phyloP scores from a whole-genome alignment of 345 rosid species.

The Citrus inodora region DNA sequence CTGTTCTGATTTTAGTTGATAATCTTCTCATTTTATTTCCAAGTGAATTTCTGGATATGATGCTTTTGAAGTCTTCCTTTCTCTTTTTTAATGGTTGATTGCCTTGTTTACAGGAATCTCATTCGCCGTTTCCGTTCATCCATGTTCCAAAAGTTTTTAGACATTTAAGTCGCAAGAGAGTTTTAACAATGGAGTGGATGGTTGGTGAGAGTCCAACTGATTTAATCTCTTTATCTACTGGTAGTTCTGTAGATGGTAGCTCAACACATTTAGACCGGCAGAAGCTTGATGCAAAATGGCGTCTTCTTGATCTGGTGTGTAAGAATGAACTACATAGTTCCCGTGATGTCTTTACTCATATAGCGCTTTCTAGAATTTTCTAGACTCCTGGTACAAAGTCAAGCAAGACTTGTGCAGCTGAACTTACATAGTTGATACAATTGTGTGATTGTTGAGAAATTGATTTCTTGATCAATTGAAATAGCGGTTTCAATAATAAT shows the following conservation, averaged over 20 bases:
- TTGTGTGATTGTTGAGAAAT: background rate
- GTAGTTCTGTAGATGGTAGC: slow-evolving; percentile 32
- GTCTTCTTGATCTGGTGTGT: slow-evolving; percentile 82
- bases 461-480: background rate
- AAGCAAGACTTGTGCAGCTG: background rate
- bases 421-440: background rate
- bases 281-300: slow-evolving; percentile 56
- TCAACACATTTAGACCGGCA: slow-evolving; percentile 46
- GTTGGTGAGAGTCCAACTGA: slow-evolving; percentile 83
- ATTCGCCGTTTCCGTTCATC: slow-evolving; percentile 62
- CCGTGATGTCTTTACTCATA: background rate
- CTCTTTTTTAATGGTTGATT: slow-evolving; percentile 15
- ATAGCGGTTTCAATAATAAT: background rate
- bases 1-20: background rate
- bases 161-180: slow-evolving; percentile 69
- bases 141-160: slow-evolving; percentile 63
- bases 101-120: slow-evolving; percentile 66
- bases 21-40: background rate
- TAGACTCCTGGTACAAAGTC: background rate
- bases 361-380: background rate
- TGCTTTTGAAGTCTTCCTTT: slow-evolving; percentile 15
- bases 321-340: background rate
- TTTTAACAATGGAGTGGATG: slow-evolving; percentile 97
- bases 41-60: background rate
- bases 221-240: slow-evolving; percentile 45